A percentile compares a stretch with the other conserved stretches of the same genome.
phyloP scores from a whole-genome alignment of 306 rosid species.

The Styphnolobium japonicum region DNA sequence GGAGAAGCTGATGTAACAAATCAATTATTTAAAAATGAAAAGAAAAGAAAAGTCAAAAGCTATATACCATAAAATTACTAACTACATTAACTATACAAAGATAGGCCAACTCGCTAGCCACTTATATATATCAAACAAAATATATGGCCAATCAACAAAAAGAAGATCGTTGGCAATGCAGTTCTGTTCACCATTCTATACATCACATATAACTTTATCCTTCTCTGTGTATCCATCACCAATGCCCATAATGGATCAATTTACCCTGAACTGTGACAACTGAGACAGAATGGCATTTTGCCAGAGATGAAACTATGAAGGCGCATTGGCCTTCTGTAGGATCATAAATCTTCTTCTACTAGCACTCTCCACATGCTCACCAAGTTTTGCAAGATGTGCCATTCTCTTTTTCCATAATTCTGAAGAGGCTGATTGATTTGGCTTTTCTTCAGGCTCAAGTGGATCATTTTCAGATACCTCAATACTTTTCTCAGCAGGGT shows the following conservation, averaged over 20 bases:
- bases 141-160: neutral
- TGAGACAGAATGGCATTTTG: neutral
- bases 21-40: neutral
- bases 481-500: slow-evolving; percentile 21
- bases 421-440: slow-evolving; percentile 24
- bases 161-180: neutral
- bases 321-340: slow-evolving; percentile 53
- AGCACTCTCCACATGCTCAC: slow-evolving; percentile 64
- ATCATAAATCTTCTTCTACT: slow-evolving; percentile 69
- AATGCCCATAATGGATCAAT: neutral
- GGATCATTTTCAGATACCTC: slow-evolving; percentile 34
- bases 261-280: too few species aligned
- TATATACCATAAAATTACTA: neutral
- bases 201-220: neutral
- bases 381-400: slow-evolving; percentile 82
- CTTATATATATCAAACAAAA: slow-evolving; percentile 1
- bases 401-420: slow-evolving; percentile 70
- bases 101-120: neutral
- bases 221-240: neutral
- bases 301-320: slow-evolving; percentile 3
- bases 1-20: neutral
- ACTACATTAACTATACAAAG: slow-evolving; percentile 4
- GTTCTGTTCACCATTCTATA: neutral
- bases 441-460: slow-evolving; percentile 27
- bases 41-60: neutral